phyloP scores from a whole-genome alignment of 306 rosid genomes.

The Morella rubra region DNA sequence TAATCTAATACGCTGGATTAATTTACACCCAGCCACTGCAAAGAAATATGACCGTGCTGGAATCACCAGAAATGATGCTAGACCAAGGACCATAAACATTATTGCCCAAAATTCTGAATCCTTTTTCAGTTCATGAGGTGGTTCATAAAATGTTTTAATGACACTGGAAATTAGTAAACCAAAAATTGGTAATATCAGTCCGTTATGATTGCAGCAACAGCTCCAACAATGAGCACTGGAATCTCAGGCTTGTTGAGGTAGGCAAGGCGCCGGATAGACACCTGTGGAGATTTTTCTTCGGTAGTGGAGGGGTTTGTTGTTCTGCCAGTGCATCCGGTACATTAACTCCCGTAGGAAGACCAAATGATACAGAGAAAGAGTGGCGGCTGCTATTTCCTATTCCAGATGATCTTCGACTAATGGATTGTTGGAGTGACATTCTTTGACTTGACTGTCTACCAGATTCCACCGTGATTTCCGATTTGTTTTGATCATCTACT shows the following conservation, averaged over 20 bases:
- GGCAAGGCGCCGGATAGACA: slow-evolving; percentile 1
- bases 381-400: slow-evolving; percentile 1
- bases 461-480: slow-evolving; percentile 1
- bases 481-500: neutral
- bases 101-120: slow-evolving; percentile 20
- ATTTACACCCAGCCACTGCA: slow-evolving; percentile 51
- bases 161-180: neutral
- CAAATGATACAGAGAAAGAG: slow-evolving; percentile 1
- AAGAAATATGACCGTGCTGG: slow-evolving; percentile 51
- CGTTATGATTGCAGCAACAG: slow-evolving; percentile 10
- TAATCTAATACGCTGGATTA: slow-evolving; percentile 42
- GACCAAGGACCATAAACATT: slow-evolving; percentile 40
- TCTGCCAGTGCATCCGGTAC: neutral
- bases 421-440: slow-evolving; percentile 23
- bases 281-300: neutral
- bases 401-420: slow-evolving; percentile 28
- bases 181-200: neutral
- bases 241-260: slow-evolving; percentile 10
- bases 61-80: slow-evolving; percentile 30
- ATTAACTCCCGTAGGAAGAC: slow-evolving; percentile 12
- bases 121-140: neutral
- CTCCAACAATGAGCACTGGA: slow-evolving; percentile 10
- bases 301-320: neutral
- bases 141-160: neutral
- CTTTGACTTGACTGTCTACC: slow-evolving; percentile 16